Base-by-base conservation (phyloP, 2,329 filamentous ascomycete genomes). In the Cryoendolithus antarcticus region DNA sequence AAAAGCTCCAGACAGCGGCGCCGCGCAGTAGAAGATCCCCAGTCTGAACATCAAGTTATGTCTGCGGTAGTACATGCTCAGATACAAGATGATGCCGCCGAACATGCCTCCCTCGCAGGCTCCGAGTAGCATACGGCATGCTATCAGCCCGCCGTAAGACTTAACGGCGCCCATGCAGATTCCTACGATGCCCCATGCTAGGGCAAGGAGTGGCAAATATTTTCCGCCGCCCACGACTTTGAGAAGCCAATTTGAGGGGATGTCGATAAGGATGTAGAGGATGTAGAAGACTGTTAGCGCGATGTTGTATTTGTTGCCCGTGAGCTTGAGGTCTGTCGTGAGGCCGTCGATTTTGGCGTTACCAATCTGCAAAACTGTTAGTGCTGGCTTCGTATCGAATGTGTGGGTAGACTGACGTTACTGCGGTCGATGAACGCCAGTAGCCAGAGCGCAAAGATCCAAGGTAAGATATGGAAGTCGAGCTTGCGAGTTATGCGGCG, bases 371-470 rank as follows among this genome's bases (percentile, higher is more conserved):
- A 19, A 9, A 11, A 15, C 15, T 32, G 13, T 37, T 32, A 27
- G 12, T 6, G 15, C 11, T 11, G 30, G 35, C 19, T 37, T 6
- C 12, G 11, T 30, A 7, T 2, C 5, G 19, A n/a, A 24, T 8
- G 33, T 9, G 21, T 10, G 5, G 1, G 6, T 19, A 15, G 27
- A 39, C 47, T 32, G 32, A 49, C 51, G 28, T 56, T 56, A 30
- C 49, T 52, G 15, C 64, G 53, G 46, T 68, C 65, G 41, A 69
- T 67, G 54, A 67, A 67, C 6, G 64, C 62, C n/a, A 68, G 55
- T 3, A 67, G 57, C 62, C 63, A 68, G 9, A 69, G 55, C 7
- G 56, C 53, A 34, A 67, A 67, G 4, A 68, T 55, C 63, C 62
- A 66, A 3, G 64, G 64, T 8, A 69, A 48, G 24, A 68, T 58